A percentile compares a stretch with the other conserved stretches of the same genome.
phyloP scores from a whole-genome alignment of 768 basidiomycete genomes.

The Pisolithus orientalis region DNA sequence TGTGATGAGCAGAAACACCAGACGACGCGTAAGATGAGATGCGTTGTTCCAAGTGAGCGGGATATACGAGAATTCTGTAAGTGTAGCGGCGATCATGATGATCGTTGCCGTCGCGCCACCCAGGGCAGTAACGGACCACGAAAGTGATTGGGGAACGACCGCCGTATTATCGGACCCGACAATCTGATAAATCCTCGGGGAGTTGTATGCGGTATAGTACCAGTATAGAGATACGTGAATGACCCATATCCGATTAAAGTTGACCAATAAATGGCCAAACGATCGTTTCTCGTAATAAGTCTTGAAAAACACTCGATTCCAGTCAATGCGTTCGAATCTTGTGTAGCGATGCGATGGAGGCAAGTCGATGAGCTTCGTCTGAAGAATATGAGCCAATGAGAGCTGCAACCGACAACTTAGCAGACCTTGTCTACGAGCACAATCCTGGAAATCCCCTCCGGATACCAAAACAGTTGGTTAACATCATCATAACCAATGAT shows the following conservation, averaged over 20 bases:
- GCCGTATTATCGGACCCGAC: constrained; percentile 27
- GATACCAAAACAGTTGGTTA: constrained; percentile 99
- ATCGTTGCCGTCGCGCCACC: constrained; percentile 94
- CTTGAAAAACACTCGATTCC: constrained; percentile 97
- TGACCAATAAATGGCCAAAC: constrained; percentile 94
- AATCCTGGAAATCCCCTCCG: constrained; percentile 94
- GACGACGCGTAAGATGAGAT: constrained; percentile 87
- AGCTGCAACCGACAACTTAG: background rate
- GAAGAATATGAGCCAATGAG: constrained; percentile 2
- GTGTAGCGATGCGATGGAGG: constrained; percentile 91
- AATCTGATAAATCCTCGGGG: constrained; percentile 74
- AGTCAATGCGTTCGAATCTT: constrained; percentile 95
- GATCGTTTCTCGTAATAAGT: constrained; percentile 98
- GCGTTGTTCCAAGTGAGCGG: constrained; percentile 99
- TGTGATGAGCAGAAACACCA: constrained; percentile 85
- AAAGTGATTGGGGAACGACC: constrained; percentile 66
- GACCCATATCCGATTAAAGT: constrained; percentile 99
- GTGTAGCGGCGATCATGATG: constrained; percentile 94
- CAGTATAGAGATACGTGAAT: constrained; percentile 92
- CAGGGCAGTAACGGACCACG: constrained; percentile 90
- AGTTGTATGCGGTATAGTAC: constrained; percentile 95
- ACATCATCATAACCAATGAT: constrained; percentile 99
- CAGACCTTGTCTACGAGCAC: constrained; percentile 79
- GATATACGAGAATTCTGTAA: constrained; percentile 95
- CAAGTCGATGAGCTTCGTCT: constrained; percentile 89